phyloP scores from a whole-genome alignment of 805 yeast species.

The Metschnikowia gelsemii region DNA sequence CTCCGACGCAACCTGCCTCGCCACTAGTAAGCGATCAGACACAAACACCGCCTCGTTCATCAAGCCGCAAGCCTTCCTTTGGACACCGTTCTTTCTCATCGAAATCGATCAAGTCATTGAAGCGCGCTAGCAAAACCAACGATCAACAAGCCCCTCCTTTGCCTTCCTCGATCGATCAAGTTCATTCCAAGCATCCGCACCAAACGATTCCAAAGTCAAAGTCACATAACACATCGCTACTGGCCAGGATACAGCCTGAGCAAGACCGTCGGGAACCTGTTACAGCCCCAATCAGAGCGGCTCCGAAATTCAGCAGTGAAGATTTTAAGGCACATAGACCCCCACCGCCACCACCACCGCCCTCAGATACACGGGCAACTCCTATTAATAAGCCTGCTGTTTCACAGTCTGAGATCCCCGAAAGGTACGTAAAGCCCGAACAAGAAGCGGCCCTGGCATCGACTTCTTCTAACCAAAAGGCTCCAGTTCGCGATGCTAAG shows the following conservation, averaged over 20 bases:
- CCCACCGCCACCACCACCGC: constrained; percentile 49
- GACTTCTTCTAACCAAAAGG: constrained; percentile 20
- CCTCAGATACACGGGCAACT: constrained; percentile 15
- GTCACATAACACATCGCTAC: constrained; percentile 40
- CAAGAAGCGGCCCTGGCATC: constrained; percentile 14
- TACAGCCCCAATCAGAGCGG: constrained; percentile 39
- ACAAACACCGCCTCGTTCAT: constrained; percentile 14
- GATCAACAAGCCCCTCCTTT: constrained; percentile 22
- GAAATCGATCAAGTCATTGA: constrained; percentile 33
- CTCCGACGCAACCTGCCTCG: constrained; percentile 32
- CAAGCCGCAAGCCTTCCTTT: constrained; percentile 9
- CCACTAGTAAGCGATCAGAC: constrained; percentile 16
- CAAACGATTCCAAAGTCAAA: constrained; percentile 39
- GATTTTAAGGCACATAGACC: constrained; percentile 38
- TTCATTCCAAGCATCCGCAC: constrained; percentile 3
- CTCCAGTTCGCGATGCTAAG: constrained; percentile 49
- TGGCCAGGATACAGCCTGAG: constrained; percentile 25
- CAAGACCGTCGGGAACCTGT: constrained; percentile 26
- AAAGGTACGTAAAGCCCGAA: constrained; percentile 15
- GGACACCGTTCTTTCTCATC: constrained; percentile 35
- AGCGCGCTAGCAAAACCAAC: constrained; percentile 9
- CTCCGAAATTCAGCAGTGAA: constrained; percentile 28
- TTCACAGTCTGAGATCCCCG: constrained; percentile 6
- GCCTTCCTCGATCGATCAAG: constrained; percentile 13
- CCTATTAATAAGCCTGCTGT: constrained; percentile 3